Evolutionary conservation across 306 rosid genomes (phyloP), one percentile per base, ranked within the genome.

Genomic region (Ochetophila trinervis): DNA sequence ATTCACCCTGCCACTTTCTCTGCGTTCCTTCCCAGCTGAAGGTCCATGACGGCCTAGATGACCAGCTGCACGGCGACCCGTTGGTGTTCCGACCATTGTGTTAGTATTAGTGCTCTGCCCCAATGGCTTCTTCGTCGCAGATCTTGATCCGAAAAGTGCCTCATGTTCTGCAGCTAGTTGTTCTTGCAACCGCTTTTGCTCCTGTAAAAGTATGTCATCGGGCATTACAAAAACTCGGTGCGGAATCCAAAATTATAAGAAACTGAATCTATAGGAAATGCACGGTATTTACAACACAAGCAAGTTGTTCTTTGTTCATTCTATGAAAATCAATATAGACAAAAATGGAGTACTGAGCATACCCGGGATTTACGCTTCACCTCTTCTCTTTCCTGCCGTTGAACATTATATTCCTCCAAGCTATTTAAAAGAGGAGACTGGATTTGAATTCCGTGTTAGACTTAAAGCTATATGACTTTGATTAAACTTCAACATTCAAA

Each of bases 361-460:
- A 92, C 96, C 95, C 95, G 89, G 63, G 76, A 79, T 84, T 86
- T 87, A 17, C 91, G 91, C 74, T 81, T 92, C 66, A 84, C 96
- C 68, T 92, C 96, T 78, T 89, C 95, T 77, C 85, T 80, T 64
- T 74, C 79, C 62, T 82, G 86, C 47, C 88, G 73, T 56, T 71
- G 84, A 59, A 60, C 66, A 57, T 53, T 71, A 80, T 82, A 86
- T 62, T 89, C 93, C 72, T 85, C 89, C 72, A 92, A 72, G 52
- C 74, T 84, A 69, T 71, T 76, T 60, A 82, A 71, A 66, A 92
- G 78, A 6, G 84, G 80, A 72, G 48, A 83, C 98, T 92, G 84
- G 54, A 76, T 63, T 23, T 61, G 69, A 50, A 53, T 53, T 21
- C 23, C 19, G 63, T 44, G 67, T 20, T 71, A 42, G 35, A 74